These are phyloP conservation scores for Astrothelium subdiscretum DNA, from an alignment of 495 filamentous ascomycete genomes.

Conservation along the genomic window DNA sequence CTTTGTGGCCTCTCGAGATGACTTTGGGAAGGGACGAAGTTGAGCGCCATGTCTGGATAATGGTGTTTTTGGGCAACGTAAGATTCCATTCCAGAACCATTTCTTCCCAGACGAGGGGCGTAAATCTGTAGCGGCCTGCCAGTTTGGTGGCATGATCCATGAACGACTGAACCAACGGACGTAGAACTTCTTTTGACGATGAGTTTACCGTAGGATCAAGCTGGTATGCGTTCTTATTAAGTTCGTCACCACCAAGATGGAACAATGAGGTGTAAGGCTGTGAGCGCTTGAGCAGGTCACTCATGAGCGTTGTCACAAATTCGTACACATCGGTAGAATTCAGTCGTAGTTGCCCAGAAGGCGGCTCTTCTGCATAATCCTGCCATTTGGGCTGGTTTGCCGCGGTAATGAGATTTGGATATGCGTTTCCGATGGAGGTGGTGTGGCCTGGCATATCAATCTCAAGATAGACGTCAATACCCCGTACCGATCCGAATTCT, in stretches of 20 bases:
- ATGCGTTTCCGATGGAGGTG: conserved; percentile 44
- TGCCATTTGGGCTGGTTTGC: conserved; percentile 56
- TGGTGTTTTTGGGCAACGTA: conserved; percentile 46
- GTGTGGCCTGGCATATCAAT: conserved; percentile 80
- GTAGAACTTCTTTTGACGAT: conserved; percentile 48
- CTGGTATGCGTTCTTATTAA: conserved; percentile 60
- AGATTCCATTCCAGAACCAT: conserved; percentile 67
- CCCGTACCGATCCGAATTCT: conserved; percentile 51
- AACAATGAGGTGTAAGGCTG: conserved; percentile 55
- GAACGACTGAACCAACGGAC: conserved; percentile 61
- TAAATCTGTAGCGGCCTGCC: conserved; percentile 45
- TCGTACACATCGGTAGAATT: conserved; percentile 52
- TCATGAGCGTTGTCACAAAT: conserved; percentile 59
- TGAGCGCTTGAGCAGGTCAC: conserved; percentile 58
- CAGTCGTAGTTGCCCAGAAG: conserved; percentile 62
- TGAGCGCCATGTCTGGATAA: conserved; percentile 65
- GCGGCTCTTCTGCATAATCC: conserved; percentile 60
- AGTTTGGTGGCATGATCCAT: conserved; percentile 50
- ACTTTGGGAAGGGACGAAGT: conserved; percentile 41
- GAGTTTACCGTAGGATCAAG: conserved; percentile 57
- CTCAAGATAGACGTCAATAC: conserved; percentile 63
- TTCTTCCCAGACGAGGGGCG: conserved; percentile 73
- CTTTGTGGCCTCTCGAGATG: conserved; percentile 50
- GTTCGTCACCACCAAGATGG: conserved; percentile 75
- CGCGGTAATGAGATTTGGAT: conserved; percentile 65